Evolutionary conservation across 2,329 filamentous ascomycete species (phyloP), one percentile per base, ranked within the genome.

Genomic region (Talaromyces funiculosus): DNA sequence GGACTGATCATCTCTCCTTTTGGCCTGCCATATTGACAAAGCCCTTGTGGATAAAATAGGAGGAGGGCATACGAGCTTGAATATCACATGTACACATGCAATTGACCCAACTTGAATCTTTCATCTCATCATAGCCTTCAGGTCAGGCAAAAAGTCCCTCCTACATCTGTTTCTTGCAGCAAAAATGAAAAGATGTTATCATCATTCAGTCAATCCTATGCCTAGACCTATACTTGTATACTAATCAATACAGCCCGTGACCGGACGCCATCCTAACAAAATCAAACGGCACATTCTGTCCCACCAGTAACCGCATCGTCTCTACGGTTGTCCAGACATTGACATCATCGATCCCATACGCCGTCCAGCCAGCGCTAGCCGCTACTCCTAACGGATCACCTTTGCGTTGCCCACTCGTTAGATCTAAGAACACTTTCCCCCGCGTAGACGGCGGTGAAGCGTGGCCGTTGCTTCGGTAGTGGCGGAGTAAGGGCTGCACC

Each of bases 231-330:
- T 33, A 3, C 8, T 33, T 33, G 31, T 33, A 33, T 33, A 33
- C 31, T 33, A 33, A 33, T 62, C 75, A 81, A 67, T 79, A 83
- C 64, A 84, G 67, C 20, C 80, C 81, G 66, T 83, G 75, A 24
- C 84, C 84, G 64, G 81, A 83, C 40, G 90, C 89, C 70, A 94
- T 78, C 53, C 90, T 82, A 43, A 94, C 90, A 77, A 95, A 95
- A 75, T 90, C 92, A 74, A 91, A 93, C 5, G 89, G 89, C 60
- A 94, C 90, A 71, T 94, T 94, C 76, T 94, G 90, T 9, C 90
- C 90, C 10, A 93, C 89, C 24, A 95, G 80, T 62, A 92, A 73
- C 65, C 90, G 81, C 59, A 94, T 75, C 53, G 87, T 93, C 75
- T 94, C 89, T 4, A 93, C 90, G 2, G 89, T 92, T 22, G 89